A percentile compares a stretch with the other conserved stretches of the same genome.
Conservation (phyloP, 2,329 filamentous ascomycete species). For the Verticillium zaregamsianum region DNA sequence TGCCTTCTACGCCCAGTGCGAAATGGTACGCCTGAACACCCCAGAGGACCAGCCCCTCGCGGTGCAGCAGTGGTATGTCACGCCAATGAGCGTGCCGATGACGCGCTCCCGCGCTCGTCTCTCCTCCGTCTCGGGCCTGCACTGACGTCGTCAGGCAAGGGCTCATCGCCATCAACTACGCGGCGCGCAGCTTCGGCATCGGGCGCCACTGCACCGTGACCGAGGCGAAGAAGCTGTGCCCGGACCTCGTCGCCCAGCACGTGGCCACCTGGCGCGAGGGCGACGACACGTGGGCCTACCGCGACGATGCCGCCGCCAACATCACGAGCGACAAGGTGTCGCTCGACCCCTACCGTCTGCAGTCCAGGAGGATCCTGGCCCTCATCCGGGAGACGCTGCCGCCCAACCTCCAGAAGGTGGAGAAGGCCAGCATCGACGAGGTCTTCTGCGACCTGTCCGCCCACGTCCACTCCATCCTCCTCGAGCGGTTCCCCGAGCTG, state of each 20-base stretch:
- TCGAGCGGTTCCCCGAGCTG: conserved; percentile 75
- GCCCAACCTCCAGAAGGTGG: conserved; percentile 63
- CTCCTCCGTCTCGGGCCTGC: not conserved
- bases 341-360: conserved; percentile 82
- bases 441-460: conserved; percentile 90
- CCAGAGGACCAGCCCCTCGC: conserved; percentile 76
- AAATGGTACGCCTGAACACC: conserved; percentile 79
- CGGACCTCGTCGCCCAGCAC: conserved; percentile 80
- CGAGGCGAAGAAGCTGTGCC: conserved; percentile 85
- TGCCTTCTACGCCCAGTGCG: conserved; percentile 96
- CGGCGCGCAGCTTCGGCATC: conserved; percentile 77
- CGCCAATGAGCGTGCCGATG: not conserved
- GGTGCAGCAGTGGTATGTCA: conserved; percentile 77
- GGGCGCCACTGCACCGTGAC: conserved; percentile 71
- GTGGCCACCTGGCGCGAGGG: conserved; percentile 94
- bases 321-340: conserved; percentile 92
- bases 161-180: conserved; percentile 94
- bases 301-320: conserved; percentile 71
- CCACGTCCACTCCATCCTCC: conserved; percentile 70
- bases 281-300: conserved; percentile 87
- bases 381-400: conserved; percentile 73
- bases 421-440: conserved; percentile 95
- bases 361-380: conserved; percentile 78
- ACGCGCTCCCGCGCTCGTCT: not conserved
- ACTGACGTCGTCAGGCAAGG: conserved; percentile 59